These are phyloP conservation scores for Spongospora subterranea DNA, from an alignment of 208 protist species.

Conservation along the genomic window DNA sequence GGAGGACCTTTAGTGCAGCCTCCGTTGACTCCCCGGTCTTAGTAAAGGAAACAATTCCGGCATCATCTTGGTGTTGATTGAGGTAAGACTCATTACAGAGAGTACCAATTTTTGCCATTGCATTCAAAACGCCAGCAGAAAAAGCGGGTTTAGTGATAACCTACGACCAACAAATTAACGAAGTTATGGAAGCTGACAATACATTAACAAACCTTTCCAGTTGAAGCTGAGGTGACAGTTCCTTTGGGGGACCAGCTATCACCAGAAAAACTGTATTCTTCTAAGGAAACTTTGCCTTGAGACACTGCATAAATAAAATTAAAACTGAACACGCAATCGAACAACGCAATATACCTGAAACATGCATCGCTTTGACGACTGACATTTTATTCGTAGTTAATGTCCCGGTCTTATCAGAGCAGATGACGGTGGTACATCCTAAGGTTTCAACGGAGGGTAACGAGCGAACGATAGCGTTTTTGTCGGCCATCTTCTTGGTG, in stretches of 20 bases:
- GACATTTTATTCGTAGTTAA: constrained; percentile 98
- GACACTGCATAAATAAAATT: background rate
- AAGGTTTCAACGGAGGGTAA: constrained; percentile 96
- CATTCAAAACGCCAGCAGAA: background rate
- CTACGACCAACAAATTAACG: background rate
- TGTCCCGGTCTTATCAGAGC: constrained; percentile 98
- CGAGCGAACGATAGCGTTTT: constrained; percentile 90
- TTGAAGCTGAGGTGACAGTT: background rate
- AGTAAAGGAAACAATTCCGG: background rate
- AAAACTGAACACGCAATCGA: background rate
- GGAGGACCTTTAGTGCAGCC: constrained; percentile 66
- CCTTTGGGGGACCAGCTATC: constrained; percentile 57
- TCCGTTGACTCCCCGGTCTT: constrained; percentile 69
- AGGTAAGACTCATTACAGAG: constrained; percentile 62
- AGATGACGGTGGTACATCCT: constrained; percentile 95
- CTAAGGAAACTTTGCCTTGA: background rate
- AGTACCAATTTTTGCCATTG: constrained; percentile 43
- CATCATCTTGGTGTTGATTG: constrained; percentile 40
- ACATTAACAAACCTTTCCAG: background rate
- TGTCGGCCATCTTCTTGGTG: constrained; percentile 89
- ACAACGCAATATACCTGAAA: background rate
- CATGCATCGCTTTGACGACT: constrained; percentile 72
- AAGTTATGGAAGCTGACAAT: background rate
- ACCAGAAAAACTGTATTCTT: constrained; percentile 21
- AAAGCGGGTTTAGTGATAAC: background rate